Conservation (phyloP, 2,329 filamentous ascomycete species). For the Coniochaeta sp. region DNA sequence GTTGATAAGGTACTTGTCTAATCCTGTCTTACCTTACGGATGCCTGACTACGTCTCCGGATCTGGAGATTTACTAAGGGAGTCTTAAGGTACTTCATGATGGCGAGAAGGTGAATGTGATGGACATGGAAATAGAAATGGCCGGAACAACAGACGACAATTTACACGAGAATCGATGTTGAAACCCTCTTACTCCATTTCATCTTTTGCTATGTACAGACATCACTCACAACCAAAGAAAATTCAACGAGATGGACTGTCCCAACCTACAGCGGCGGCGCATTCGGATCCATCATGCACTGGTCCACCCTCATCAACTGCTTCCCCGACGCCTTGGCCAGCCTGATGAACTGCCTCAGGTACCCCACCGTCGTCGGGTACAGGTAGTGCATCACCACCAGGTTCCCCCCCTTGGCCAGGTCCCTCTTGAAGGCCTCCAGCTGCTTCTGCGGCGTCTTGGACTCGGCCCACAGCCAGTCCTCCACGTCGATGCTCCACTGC, state of each 20-base stretch:
- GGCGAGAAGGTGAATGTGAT: too few species aligned
- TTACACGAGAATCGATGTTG: background rate
- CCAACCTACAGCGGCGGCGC: slow-evolving; percentile 18
- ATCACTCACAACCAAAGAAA: background rate
- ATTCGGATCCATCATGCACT: slow-evolving; percentile 27
- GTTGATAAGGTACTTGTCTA: too few species aligned
- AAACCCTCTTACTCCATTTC: background rate
- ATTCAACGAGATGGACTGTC: background rate
- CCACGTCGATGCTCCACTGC: slow-evolving; percentile 63
- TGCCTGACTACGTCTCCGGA: too few species aligned
- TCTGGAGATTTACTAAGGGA: too few species aligned
- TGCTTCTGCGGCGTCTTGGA: slow-evolving; percentile 57
- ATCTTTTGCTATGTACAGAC: background rate
- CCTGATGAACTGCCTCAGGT: slow-evolving; percentile 56
- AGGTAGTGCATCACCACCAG: slow-evolving; percentile 65
- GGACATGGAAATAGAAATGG: too few species aligned
- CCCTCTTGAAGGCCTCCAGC: slow-evolving; percentile 55
- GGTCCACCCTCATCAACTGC: slow-evolving; percentile 31
- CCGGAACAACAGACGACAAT: too few species aligned
- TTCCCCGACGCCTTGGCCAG: slow-evolving; percentile 57
- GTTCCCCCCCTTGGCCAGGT: slow-evolving; percentile 53
- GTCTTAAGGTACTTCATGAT: too few species aligned
- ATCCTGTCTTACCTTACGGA: too few species aligned
- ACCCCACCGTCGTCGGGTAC: slow-evolving; percentile 54
- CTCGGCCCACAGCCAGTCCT: slow-evolving; percentile 63